Conservation (phyloP, 371 early-diverging fungal species). For the Saksenaea vasiformis region DNA sequence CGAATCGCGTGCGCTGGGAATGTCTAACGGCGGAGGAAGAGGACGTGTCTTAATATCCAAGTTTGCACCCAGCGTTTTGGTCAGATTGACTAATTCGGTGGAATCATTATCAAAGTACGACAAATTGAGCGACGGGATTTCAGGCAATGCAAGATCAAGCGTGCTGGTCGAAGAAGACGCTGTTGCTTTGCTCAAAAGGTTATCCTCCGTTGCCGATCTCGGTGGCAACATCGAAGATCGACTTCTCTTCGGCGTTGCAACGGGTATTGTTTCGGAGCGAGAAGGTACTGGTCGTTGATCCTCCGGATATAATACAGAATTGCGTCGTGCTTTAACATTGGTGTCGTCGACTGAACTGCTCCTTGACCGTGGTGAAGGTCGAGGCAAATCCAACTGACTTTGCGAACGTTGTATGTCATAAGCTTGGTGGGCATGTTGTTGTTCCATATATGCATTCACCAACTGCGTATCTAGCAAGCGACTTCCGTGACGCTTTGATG, state of each 20-base stretch:
- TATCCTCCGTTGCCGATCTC: not conserved
- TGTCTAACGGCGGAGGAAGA: not conserved
- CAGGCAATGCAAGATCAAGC: constrained; percentile 19
- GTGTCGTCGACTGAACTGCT: constrained; percentile 29
- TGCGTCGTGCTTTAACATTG: constrained; percentile 10
- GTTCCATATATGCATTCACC: not conserved
- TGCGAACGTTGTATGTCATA: not conserved
- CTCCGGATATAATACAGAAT: constrained; percentile 5
- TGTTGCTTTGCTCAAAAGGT: not conserved
- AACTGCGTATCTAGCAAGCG: not conserved
- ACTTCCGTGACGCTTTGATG: not conserved
- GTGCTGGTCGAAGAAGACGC: constrained; percentile 17
- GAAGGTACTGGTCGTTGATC: constrained; percentile 8
- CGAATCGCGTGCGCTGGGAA: not conserved
- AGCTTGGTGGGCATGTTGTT: not conserved
- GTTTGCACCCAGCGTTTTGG: constrained; percentile 42
- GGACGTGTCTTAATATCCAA: constrained; percentile 19
- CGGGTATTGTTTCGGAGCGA: constrained; percentile 20
- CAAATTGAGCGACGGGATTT: constrained; percentile 34
- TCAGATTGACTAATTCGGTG: constrained; percentile 40
- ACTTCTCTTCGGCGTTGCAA: constrained; percentile 10
- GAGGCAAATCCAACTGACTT: constrained; percentile 9
- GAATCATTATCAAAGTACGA: constrained; percentile 53
- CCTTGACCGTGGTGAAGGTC: constrained; percentile 30
- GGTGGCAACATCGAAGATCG: constrained; percentile 14